These are phyloP conservation scores for Curvularia spicifera DNA, from an alignment of 2,329 filamentous ascomycete species.

Conservation along the genomic window DNA sequence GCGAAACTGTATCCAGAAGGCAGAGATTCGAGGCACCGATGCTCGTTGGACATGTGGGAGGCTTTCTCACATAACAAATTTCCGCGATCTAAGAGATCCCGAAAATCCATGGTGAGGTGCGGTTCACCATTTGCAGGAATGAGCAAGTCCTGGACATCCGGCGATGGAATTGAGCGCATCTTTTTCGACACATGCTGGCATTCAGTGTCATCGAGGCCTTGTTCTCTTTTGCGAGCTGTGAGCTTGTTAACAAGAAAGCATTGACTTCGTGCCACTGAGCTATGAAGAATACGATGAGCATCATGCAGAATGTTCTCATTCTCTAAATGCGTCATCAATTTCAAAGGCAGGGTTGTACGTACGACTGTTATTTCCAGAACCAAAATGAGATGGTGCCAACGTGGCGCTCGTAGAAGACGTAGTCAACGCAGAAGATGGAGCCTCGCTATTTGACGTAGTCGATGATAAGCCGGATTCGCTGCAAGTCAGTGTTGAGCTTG, in stretches of 20 bases:
- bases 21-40: conserved; percentile 11
- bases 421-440: conserved; percentile 26
- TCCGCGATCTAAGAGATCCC: conserved; percentile 11
- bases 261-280: background rate
- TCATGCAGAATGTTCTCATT: background rate
- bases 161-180: conserved; percentile 15
- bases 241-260: background rate
- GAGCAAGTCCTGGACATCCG: background rate
- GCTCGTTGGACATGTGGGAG: background rate
- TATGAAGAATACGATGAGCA: background rate
- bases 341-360: background rate
- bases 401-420: conserved; percentile 11
- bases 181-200: conserved; percentile 18
- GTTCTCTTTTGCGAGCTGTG: conserved; percentile 6
- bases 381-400: background rate
- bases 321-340: background rate
- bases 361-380: conserved; percentile 9
- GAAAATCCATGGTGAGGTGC: background rate
- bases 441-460: conserved; percentile 21
- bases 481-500: conserved; percentile 26
- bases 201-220: conserved; percentile 3
- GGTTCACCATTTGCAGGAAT: background rate
- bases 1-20: conserved; percentile 21
- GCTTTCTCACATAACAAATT: conserved; percentile 6
- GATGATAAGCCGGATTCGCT: conserved; percentile 26